Percentiles rank a stretch among this genome's conserved stretches.
Evolutionary conservation across 768 basidiomycete species (phyloP).

Genomic region (Termitomyces sp.): DNA sequence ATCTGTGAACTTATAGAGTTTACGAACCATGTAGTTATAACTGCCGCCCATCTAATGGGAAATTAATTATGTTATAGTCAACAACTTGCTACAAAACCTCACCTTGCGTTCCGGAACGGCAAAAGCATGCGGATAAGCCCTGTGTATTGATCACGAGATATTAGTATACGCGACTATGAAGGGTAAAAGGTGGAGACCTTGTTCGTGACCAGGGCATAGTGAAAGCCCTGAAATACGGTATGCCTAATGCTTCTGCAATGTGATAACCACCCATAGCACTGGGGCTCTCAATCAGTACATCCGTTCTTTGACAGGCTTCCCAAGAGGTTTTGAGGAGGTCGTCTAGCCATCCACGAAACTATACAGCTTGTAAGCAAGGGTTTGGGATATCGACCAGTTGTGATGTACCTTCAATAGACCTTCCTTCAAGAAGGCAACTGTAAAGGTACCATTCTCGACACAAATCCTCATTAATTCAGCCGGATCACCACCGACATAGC

Average conservation of each 20-base stretch:
- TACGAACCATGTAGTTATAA: conserved; percentile 93
- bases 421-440: conserved; percentile 91
- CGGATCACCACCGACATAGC: conserved; percentile 92
- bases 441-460: conserved; percentile 97
- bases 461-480: conserved; percentile 98
- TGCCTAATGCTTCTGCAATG: conserved; percentile 89
- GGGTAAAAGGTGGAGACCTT: conserved; percentile 34
- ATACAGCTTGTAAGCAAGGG: conserved; percentile 11
- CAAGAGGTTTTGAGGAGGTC: conserved; percentile 93
- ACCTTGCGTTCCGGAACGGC: conserved; percentile 96
- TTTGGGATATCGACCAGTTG: background rate
- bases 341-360: conserved; percentile 98
- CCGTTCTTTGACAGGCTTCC: conserved; percentile 93
- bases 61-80: background rate
- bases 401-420: conserved; percentile 70
- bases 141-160: conserved; percentile 17
- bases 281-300: conserved; percentile 91
- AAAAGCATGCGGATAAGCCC: conserved; percentile 96
- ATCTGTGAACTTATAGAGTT: background rate
- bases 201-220: conserved; percentile 99
- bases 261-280: conserved; percentile 97
- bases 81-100: background rate
- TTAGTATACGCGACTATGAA: conserved; percentile 3
- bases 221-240: conserved; percentile 94
- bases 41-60: conserved; percentile 82